Percentiles rank a stretch among this genome's conserved stretches.
phyloP scores from a whole-genome alignment of 73 alveolate species.

The Blepharisma japonicum region DNA sequence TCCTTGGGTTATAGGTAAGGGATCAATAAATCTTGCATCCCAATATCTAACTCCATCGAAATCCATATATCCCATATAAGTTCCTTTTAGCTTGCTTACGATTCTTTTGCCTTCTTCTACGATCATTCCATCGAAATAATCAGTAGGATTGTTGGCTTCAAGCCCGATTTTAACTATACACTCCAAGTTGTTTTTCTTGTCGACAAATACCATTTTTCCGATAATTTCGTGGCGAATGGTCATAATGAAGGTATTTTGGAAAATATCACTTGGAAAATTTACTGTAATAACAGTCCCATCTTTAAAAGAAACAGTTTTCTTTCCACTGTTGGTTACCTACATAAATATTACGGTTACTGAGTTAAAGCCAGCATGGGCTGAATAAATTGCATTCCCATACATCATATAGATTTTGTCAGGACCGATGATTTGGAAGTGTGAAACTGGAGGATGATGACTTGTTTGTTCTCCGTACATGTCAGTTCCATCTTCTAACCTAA shows the following conservation, averaged over 20 bases:
- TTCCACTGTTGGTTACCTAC: slow-evolving; percentile 41
- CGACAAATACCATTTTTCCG: slow-evolving; percentile 53
- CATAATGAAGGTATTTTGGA: slow-evolving; percentile 67
- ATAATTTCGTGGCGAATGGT: slow-evolving; percentile 71
- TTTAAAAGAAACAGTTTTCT: slow-evolving; percentile 39
- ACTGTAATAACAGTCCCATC: slow-evolving; percentile 41
- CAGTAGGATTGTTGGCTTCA: slow-evolving; percentile 56
- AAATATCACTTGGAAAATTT: slow-evolving; percentile 37
- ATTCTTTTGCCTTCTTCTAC: slow-evolving; percentile 54
- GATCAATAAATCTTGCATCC: slow-evolving; percentile 78
- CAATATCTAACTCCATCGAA: slow-evolving; percentile 91
- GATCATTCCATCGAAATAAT: slow-evolving; percentile 83
- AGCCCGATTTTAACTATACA: slow-evolving; percentile 60
- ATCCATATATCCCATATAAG: slow-evolving; percentile 88
- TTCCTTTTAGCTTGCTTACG: slow-evolving; percentile 76
- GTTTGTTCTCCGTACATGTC: slow-evolving; percentile 92
- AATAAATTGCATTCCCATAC: slow-evolving; percentile 41
- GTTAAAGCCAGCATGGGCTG: slow-evolving; percentile 49
- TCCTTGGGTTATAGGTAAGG: slow-evolving; percentile 2
- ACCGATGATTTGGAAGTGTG: slow-evolving; percentile 54
- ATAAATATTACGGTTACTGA: slow-evolving; percentile 29
- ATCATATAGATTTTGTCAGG: slow-evolving; percentile 35
- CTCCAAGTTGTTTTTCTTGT: slow-evolving; percentile 63
- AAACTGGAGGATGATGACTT: slow-evolving; percentile 89
- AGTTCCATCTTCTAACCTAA: slow-evolving; percentile 91